Evolutionary conservation across 352 stramenopile species (phyloP).

Genomic region (Phytophthora fragariaefolia): DNA sequence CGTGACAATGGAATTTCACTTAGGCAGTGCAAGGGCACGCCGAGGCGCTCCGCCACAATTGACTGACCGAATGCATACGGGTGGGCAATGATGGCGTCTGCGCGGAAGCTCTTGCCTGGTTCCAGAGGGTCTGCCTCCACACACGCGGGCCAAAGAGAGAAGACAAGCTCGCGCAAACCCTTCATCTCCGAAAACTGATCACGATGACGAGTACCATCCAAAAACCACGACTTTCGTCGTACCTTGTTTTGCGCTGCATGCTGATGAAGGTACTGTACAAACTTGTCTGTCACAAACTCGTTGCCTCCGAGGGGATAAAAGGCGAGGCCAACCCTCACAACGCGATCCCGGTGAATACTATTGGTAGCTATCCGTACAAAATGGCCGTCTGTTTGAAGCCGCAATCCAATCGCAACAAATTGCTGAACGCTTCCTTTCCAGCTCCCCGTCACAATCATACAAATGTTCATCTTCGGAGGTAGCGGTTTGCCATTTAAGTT

Average conservation of each 20-base stretch:
- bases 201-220: conserved; percentile 36
- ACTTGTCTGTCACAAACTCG: conserved; percentile 52
- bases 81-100: conserved; percentile 73
- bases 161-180: conserved; percentile 61
- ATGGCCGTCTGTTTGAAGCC: conserved; percentile 85
- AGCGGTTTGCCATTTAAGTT: conserved; percentile 23
- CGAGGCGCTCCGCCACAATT: conserved; percentile 71
- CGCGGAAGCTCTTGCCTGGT: conserved; percentile 59
- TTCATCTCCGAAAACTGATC: conserved; percentile 50
- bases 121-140: conserved; percentile 51
- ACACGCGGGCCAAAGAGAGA: conserved; percentile 66
- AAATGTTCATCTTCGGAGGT: conserved; percentile 74
- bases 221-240: conserved; percentile 43
- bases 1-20: conserved; percentile 54
- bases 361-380: conserved; percentile 91
- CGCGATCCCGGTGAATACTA: conserved; percentile 67
- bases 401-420: conserved; percentile 75
- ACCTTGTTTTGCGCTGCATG: conserved; percentile 40
- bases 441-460: conserved; percentile 66
- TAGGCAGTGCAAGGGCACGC: conserved; percentile 74
- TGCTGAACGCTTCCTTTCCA: conserved; percentile 78
- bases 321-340: conserved; percentile 65
- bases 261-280: conserved; percentile 52
- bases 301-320: conserved; percentile 74
- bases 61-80: conserved; percentile 68